These are phyloP conservation scores for Backusella tarrabulga DNA, from an alignment of 192 early-diverging fungal genomes.

Conservation along the genomic window DNA sequence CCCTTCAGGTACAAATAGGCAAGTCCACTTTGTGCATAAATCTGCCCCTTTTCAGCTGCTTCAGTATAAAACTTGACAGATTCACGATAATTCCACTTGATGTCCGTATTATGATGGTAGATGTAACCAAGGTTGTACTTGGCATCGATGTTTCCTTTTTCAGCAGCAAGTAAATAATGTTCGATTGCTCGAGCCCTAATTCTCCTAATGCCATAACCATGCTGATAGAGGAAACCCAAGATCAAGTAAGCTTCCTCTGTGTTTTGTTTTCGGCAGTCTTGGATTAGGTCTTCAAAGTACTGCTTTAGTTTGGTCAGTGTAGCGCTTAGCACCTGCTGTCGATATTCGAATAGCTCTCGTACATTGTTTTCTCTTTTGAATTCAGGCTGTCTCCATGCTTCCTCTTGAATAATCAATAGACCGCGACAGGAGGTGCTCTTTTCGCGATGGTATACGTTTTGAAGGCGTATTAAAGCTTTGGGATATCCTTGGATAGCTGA, in stretches of 20 bases:
- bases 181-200: background rate
- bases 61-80: background rate
- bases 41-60: background rate
- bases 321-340: background rate
- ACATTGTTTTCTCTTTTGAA: background rate
- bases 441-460: background rate
- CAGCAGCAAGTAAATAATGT: background rate
- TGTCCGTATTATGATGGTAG: background rate
- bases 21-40: background rate
- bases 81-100: background rate
- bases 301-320: background rate
- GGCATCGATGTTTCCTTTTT: background rate
- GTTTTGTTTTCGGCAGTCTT: background rate
- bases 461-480: background rate
- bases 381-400: background rate
- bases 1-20: background rate
- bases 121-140: background rate
- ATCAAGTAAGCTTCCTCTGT: background rate
- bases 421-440: background rate
- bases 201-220: background rate
- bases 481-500: background rate
- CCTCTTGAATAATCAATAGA: background rate
- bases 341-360: background rate
- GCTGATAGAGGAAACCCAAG: background rate
- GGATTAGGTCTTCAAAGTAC: background rate